phyloP scores from a whole-genome alignment of 768 basidiomycete genomes.

The Pluteus cervinus region DNA sequence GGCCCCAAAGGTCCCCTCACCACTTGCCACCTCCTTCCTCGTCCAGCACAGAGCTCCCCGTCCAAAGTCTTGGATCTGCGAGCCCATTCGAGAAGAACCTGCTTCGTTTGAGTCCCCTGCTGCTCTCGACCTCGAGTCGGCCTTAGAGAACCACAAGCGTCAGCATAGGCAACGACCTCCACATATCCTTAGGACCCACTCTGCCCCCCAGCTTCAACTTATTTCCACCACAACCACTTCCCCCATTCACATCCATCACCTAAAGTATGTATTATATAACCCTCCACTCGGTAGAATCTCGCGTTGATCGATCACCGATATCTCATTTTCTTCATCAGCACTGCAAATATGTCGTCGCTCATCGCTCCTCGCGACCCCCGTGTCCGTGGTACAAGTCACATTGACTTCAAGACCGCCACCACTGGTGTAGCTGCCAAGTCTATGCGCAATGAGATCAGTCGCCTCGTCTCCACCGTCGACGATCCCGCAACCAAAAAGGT shows the following conservation, averaged over 20 bases:
- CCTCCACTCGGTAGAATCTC: slow-evolving; percentile 11
- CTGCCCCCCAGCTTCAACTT: slow-evolving; percentile 53
- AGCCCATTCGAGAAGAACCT: slow-evolving; percentile 50
- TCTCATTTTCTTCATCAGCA: slow-evolving; percentile 50
- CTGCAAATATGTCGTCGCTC: slow-evolving; percentile 56
- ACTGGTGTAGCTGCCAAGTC: slow-evolving; percentile 91
- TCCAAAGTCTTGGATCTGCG: slow-evolving; percentile 31
- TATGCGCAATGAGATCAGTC: slow-evolving; percentile 97
- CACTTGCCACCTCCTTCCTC: slow-evolving; percentile 5
- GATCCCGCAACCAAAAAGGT: slow-evolving; percentile 84
- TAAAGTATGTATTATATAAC: slow-evolving; percentile 27
- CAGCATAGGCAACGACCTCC: slow-evolving; percentile 52
- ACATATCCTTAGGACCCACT: slow-evolving; percentile 37
- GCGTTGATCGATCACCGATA: slow-evolving; percentile 10
- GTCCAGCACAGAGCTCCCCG: slow-evolving; percentile 14
- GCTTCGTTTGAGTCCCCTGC: slow-evolving; percentile 20
- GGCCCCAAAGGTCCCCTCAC: slow-evolving; percentile 7
- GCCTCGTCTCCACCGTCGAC: slow-evolving; percentile 81
- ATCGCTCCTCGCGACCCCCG: slow-evolving; percentile 66
- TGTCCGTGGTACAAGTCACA: slow-evolving; percentile 71
- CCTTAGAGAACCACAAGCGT: slow-evolving; percentile 47
- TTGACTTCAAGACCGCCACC: slow-evolving; percentile 97
- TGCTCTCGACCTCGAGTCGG: slow-evolving; percentile 8
- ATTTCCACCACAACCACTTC: slow-evolving; percentile 62
- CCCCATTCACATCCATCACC: slow-evolving; percentile 50